Base-by-base conservation (phyloP, 2,329 filamentous ascomycete genomes). In the Teratosphaeria nubilosa region DNA sequence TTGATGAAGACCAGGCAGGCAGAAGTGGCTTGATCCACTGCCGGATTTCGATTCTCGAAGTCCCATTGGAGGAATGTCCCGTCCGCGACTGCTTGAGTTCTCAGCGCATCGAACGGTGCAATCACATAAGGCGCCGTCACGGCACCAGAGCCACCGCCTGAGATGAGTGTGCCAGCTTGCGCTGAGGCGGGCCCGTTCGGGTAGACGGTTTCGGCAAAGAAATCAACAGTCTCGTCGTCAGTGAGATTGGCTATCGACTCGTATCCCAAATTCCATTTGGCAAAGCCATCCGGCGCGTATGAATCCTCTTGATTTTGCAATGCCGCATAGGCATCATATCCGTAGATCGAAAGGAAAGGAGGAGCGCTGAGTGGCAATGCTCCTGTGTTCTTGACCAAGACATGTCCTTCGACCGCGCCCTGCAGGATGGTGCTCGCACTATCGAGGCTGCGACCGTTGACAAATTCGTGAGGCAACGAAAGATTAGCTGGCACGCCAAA, bases 351-450 rank as follows among this genome's bases (percentile, higher is more conserved):
- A 31, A 91, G 75, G 66, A 88, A 87, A 10, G 25, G 16, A 9
- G 25, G 25, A 30, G 79, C 74, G 59, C 83, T 86, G n/a, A 96
- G 79, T 0, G 92, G 91, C 31, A 96, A 77, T 1, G 80, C 79
- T 16, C 85, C 84, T 2, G 78, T 77, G 48, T 97, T 96, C 80
- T 99, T 99, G 63, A 99, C 78, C 10, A 99, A 78, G 5, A 99
- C 91, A 1, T 87, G 91, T 16, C 88, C 90, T 72, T 88, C 87
- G 55, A 87, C 86, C 14, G 83, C 91, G 56, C 90, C 81, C 64
- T 89, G 82, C 45, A 91, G 86, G 62, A 95, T 92, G 55, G 90
- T 48, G 41, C 41, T 75, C 24, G 75, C 70, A 52, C 77, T 84
- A 70, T 96, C 91, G 58, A 91, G 79, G 51, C 75, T 80, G 57